Evolutionary conservation across 2,329 filamentous ascomycete species (phyloP).

Genomic region (Colletotrichum brevisporum): DNA sequence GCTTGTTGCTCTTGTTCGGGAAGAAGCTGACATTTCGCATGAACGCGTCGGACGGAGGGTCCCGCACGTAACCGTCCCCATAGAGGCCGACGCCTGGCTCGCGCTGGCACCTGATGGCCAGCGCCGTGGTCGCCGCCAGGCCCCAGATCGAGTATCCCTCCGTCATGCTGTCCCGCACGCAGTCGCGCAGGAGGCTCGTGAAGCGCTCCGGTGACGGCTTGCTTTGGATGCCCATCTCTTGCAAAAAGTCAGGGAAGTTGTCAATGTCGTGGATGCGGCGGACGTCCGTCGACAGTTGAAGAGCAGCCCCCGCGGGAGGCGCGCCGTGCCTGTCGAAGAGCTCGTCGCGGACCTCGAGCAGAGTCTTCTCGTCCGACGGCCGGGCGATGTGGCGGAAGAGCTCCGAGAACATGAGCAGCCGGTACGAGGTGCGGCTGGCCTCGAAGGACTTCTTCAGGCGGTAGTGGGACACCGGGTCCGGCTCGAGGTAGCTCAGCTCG

Average conservation of each 20-base stretch:
- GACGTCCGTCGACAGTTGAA: constrained; percentile 57
- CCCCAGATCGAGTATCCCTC: constrained; percentile 49
- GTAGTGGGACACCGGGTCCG: constrained; percentile 56
- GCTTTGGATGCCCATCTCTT: constrained; percentile 56
- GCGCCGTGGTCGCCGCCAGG: constrained; percentile 4
- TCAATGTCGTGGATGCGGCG: constrained; percentile 58
- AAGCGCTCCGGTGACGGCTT: constrained; percentile 46
- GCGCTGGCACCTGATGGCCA: constrained; percentile 15
- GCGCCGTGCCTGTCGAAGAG: constrained; percentile 63
- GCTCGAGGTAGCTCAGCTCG: constrained; percentile 63
- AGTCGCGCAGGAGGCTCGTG: constrained; percentile 51
- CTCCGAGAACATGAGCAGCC: constrained; percentile 67
- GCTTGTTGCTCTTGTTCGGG: neutral
- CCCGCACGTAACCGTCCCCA: neutral
- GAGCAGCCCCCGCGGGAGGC: constrained; percentile 57
- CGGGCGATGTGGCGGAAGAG: constrained; percentile 62
- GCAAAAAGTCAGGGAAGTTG: constrained; percentile 58
- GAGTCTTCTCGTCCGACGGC: constrained; percentile 49
- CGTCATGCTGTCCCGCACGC: constrained; percentile 50
- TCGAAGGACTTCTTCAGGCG: constrained; percentile 62
- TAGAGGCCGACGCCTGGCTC: constrained; percentile 26
- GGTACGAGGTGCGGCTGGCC: constrained; percentile 62
- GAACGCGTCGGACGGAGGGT: neutral
- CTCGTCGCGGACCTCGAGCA: constrained; percentile 57
- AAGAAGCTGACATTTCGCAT: constrained; percentile 13